A percentile compares a stretch with the other conserved stretches of the same genome.
Evolutionary conservation across 352 stramenopile genomes (phyloP).

Genomic region (Pythium inflatum): DNA sequence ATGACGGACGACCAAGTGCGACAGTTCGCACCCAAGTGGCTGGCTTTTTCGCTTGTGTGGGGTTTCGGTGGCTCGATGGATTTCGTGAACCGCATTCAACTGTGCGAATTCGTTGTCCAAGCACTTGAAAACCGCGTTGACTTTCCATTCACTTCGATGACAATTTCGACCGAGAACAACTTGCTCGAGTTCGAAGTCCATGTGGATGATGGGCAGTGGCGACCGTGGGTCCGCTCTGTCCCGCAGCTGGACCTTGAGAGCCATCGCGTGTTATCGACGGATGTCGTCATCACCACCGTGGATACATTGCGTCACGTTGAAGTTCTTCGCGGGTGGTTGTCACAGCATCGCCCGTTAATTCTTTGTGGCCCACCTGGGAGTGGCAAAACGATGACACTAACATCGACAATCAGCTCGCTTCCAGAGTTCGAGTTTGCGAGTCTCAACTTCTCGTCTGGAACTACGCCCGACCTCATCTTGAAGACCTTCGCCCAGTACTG

Average conservation of each 20-base stretch:
- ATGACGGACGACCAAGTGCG: constrained; percentile 97
- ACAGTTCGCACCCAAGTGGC: constrained; percentile 96
- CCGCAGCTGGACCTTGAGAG: constrained; percentile 98
- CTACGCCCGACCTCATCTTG: constrained; percentile 98
- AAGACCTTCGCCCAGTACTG: constrained; percentile 99
- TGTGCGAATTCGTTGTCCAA: constrained; percentile 91
- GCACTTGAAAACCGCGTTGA: constrained; percentile 87
- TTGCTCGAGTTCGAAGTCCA: constrained; percentile 97
- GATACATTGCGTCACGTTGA: constrained; percentile 99
- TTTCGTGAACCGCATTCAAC: constrained; percentile 88
- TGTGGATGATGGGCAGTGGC: constrained; percentile 97
- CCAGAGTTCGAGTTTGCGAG: constrained; percentile 98
- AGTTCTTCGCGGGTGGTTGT: constrained; percentile 97
- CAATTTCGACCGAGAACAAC: constrained; percentile 65
- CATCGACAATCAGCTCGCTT: constrained; percentile 96
- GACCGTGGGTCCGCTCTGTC: constrained; percentile 96
- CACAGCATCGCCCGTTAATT: constrained; percentile 96
- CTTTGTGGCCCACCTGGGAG: constrained; percentile 98
- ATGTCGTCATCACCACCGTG: constrained; percentile 99
- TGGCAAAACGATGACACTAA: constrained; percentile 99
- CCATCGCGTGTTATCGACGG: constrained; percentile 94
- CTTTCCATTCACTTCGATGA: constrained; percentile 76
- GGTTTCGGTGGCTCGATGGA: constrained; percentile 98
- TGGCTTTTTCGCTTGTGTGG: constrained; percentile 98
- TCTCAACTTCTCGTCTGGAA: constrained; percentile 99